A percentile compares a stretch with the other conserved stretches of the same genome.
Evolutionary conservation across 202 grass and related monocot genomes (phyloP).

Genomic region (Miscanthus sacchariflorus): DNA sequence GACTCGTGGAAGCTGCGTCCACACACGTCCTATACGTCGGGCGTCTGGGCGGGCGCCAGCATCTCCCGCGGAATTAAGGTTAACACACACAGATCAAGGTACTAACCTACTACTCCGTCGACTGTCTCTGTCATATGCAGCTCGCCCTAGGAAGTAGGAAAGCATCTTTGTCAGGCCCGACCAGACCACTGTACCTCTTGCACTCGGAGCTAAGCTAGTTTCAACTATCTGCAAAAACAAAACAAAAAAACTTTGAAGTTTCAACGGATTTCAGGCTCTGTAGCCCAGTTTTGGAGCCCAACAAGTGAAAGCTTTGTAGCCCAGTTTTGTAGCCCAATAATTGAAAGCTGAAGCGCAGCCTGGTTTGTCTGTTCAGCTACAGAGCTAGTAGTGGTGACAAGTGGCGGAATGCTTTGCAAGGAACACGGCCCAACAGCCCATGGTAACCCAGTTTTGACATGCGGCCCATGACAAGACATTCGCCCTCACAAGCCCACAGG

Average conservation of each 20-base stretch:
- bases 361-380: too few relatives aligned
- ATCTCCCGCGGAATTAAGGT: constrained; percentile 10
- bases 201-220: too few relatives aligned
- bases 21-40: too few relatives aligned
- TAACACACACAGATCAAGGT: constrained; percentile 5
- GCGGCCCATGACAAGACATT: not conserved
- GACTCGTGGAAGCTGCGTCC: too few relatives aligned
- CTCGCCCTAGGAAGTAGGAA: not conserved
- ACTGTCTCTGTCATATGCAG: not conserved
- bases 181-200: not conserved
- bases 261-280: not conserved
- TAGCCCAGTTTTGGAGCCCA: too few relatives aligned
- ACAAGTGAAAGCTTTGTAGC: too few relatives aligned
- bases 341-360: not conserved
- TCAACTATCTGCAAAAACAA: too few relatives aligned
- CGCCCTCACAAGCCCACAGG: not conserved
- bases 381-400: too few relatives aligned
- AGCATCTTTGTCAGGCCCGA: constrained; percentile 17
- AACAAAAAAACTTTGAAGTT: too few relatives aligned
- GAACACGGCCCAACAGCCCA: not conserved
- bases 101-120: not conserved
- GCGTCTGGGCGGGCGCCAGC: too few relatives aligned
- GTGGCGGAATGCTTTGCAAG: not conserved
- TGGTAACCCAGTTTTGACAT: not conserved
- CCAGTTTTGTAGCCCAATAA: too few relatives aligned